Evolutionary conservation across 352 stramenopile species (phyloP), one percentile per base, ranked within the genome.

Genomic region (Aphanomyces cochlioides): DNA sequence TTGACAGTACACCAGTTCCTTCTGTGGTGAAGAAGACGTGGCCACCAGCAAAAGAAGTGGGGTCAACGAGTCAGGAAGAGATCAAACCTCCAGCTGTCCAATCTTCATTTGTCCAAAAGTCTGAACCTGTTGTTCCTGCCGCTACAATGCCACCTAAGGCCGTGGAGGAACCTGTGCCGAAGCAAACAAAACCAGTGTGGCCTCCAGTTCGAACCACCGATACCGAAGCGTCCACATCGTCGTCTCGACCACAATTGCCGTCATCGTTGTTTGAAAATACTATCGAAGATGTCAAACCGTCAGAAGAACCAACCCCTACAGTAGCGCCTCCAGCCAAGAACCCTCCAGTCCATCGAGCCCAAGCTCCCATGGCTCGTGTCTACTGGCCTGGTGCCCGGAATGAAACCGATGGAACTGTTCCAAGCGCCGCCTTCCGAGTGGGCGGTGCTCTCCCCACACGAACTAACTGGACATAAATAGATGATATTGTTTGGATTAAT

Each of bases 391-490:
- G 39, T 37, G 34, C 63, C 45, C 3, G 34, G 47, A 38, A n/a
- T 5, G 12, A 34, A n/a, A 34, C 50, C 63, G 10, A 39, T 21
- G 43, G 8, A 2, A 37, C 54, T 17, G 54, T 10, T 13, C 54
- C 54, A 10, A 61, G 39, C 7, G 54, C 54, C 13, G 54, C 54
- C 15, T 61, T 61, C n/a, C 54, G 54, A n/a, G n/a, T 1, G 1
- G 43, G 43, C 54, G 56, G 47, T 8, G 64, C 47, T 13, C 39
- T 70, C 5, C 64, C 64, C 15, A 70, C 64, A 6, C 64, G 64
- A 47, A 47, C 64, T 19, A 70, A 70, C 40, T 70, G 64, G 64
- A 54, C 53, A 43, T 70, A 70, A 50, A n/a, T 50, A 50, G 43
- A n/a, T 50, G 10, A n/a, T 50, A 50, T 50, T n/a, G 1, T 50